A percentile compares a stretch with the other conserved stretches of the same genome.
Evolutionary conservation across 257 asterid genomes (phyloP).

Genomic region (Apocynum venetum): DNA sequence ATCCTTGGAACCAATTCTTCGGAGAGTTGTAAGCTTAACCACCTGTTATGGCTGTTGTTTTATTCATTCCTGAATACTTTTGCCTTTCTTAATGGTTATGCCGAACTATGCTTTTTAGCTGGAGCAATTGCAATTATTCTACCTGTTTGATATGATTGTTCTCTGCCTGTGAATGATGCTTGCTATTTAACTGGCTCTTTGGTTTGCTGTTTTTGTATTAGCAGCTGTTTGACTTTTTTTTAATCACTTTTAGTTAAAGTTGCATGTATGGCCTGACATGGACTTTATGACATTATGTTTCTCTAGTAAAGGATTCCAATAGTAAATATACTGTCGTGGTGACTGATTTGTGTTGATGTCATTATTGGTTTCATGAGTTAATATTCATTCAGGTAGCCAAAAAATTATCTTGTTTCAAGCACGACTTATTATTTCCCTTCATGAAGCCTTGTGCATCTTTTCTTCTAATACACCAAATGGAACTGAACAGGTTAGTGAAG

Average conservation of each 20-base stretch:
- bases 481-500: slow-evolving; percentile 89
- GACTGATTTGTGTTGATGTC: neutral
- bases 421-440: neutral
- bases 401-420: neutral
- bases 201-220: neutral
- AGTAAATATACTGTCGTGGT: neutral
- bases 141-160: neutral
- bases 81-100: neutral
- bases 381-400: neutral
- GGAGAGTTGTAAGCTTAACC: slow-evolving; percentile 80
- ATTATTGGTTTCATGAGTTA: neutral
- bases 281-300: neutral
- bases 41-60: slow-evolving; percentile 9
- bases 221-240: neutral
- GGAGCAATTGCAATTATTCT: neutral
- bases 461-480: slow-evolving; percentile 3
- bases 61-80: no score
- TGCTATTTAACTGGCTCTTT: neutral
- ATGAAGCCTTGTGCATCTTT: slow-evolving; percentile 6
- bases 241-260: neutral
- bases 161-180: neutral
- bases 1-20: slow-evolving; percentile 88
- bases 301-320: neutral
- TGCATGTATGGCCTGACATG: neutral
- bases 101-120: neutral